phyloP scores from a whole-genome alignment of 1,284 basidiomycete genomes.

The Somion occarium region DNA sequence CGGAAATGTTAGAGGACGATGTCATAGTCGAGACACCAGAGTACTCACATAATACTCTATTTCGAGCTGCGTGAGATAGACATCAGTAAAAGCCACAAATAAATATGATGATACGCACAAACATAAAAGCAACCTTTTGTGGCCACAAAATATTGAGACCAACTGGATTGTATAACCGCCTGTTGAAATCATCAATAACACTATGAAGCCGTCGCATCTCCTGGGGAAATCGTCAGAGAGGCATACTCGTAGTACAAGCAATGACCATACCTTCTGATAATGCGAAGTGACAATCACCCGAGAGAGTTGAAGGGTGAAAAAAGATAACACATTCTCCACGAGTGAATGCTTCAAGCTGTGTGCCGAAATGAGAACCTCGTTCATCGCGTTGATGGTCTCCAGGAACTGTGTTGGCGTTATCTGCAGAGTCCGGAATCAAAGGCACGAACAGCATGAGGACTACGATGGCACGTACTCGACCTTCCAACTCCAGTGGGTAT shows the following conservation, averaged over 20 bases:
- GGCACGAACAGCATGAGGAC: constrained; percentile 11
- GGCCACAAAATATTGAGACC: constrained; percentile 84
- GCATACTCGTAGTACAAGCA: not conserved
- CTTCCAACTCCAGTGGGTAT: constrained; percentile 80
- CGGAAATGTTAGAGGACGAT: not conserved
- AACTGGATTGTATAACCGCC: constrained; percentile 67
- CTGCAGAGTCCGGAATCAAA: constrained; percentile 30
- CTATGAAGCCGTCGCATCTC: constrained; percentile 68
- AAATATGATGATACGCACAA: constrained; percentile 49
- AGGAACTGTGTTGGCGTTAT: constrained; percentile 81
- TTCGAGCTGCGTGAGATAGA: constrained; percentile 48
- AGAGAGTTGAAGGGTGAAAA: constrained; percentile 73
- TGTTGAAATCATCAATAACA: constrained; percentile 63
- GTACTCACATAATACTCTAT: constrained; percentile 68
- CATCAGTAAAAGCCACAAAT: constrained; percentile 1
- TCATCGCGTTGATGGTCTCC: constrained; percentile 80
- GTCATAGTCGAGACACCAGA: not conserved
- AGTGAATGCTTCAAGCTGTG: constrained; percentile 62
- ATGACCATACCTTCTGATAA: constrained; percentile 62
- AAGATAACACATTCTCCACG: constrained; percentile 65
- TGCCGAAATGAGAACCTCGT: constrained; percentile 76
- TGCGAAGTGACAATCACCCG: constrained; percentile 59
- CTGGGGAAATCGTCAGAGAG: constrained; percentile 34
- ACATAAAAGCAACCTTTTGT: constrained; percentile 73
- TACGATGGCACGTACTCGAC: constrained; percentile 52